A percentile compares a stretch with the other conserved stretches of the same genome.
These are phyloP conservation scores for Porodaedalea pini DNA, from an alignment of 1,284 basidiomycete genomes.

Conservation along the genomic window DNA sequence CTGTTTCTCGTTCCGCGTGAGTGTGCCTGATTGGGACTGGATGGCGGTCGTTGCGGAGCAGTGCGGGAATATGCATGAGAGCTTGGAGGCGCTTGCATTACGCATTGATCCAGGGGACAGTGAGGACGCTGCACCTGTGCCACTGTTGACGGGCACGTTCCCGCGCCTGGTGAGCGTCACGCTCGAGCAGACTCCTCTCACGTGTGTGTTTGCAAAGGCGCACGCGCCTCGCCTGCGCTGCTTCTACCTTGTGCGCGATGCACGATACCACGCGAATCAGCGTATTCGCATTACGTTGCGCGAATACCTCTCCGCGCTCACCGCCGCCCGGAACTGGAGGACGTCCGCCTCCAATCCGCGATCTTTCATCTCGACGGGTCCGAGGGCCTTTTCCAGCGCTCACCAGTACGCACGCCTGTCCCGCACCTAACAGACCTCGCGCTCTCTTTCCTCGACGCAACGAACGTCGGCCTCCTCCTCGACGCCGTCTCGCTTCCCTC, in stretches of 20 bases:
- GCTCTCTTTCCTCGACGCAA: slow-evolving; percentile 30
- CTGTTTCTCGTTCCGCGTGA: slow-evolving; percentile 32
- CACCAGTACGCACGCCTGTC: slow-evolving; percentile 24
- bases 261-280: slow-evolving; percentile 26
- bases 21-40: slow-evolving; percentile 31
- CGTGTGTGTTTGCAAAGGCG: slow-evolving; percentile 25
- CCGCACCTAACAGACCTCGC: slow-evolving; percentile 26
- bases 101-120: slow-evolving; percentile 30
- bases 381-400: slow-evolving; percentile 28
- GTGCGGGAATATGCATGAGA: slow-evolving; percentile 26
- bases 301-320: slow-evolving; percentile 29
- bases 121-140: slow-evolving; percentile 28
- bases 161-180: slow-evolving; percentile 29
- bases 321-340: slow-evolving; percentile 27
- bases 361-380: slow-evolving; percentile 30
- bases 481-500: slow-evolving; percentile 29
- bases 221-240: slow-evolving; percentile 28
- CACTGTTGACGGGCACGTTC: slow-evolving; percentile 28
- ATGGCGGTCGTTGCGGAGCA: slow-evolving; percentile 29
- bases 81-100: slow-evolving; percentile 31
- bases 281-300: slow-evolving; percentile 30
- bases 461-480: slow-evolving; percentile 31
- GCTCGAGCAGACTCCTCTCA: slow-evolving; percentile 32
- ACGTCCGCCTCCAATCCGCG: slow-evolving; percentile 30
- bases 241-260: slow-evolving; percentile 31